Evolutionary conservation across 257 asterid species (phyloP), one percentile per base, ranked within the genome.

Genomic region (Solanum peruvianum): DNA sequence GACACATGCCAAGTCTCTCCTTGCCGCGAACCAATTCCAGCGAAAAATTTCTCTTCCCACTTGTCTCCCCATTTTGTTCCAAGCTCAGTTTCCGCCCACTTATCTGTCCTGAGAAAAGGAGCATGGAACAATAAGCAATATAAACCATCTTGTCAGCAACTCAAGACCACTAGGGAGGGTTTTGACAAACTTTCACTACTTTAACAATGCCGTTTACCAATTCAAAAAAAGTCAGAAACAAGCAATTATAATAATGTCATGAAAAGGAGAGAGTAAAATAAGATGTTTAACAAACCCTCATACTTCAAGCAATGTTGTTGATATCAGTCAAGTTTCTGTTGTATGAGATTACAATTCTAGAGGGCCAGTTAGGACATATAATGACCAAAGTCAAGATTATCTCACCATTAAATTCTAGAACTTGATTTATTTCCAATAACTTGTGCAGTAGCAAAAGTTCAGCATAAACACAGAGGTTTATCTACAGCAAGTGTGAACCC

Each of bases 1-100:
- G 97, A 91, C 87, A 93, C 96, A 75, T 96, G 99, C 99, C 99
- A 97, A 12, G 99, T 97, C 93, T 97, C 99, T 67, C 99, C 99
- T 91, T 96, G 99, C 52, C 99, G 95, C 3, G 99, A 94, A 86
- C 99, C 99, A 87, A 97, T 95, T 89, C 97, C 98, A 87, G 95
- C 91, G 72, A 95, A 96, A 88, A 97, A 97, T 88, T 92, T 97
- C 29, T 97, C 99, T 91, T 97, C 99, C 99, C 99, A 97, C 89
- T 97, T 97, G 90, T 97, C 99, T 87, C 99, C 99, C 99, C 99
- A 97, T 90, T 96, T 97, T 27, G 99, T 97, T 89, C 98, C 99
- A 27, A 96, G 92, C 89, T 92, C 98, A 8, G 99, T 97, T 93
- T 97, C 99, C 41, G 99, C 99, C 99, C 99, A 97, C 88, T 97